Percentiles rank a stretch among this genome's conserved stretches.
These are phyloP conservation scores for Colletotrichum orbiculare DNA, from an alignment of 2,329 filamentous ascomycete species.

Conservation along the genomic window DNA sequence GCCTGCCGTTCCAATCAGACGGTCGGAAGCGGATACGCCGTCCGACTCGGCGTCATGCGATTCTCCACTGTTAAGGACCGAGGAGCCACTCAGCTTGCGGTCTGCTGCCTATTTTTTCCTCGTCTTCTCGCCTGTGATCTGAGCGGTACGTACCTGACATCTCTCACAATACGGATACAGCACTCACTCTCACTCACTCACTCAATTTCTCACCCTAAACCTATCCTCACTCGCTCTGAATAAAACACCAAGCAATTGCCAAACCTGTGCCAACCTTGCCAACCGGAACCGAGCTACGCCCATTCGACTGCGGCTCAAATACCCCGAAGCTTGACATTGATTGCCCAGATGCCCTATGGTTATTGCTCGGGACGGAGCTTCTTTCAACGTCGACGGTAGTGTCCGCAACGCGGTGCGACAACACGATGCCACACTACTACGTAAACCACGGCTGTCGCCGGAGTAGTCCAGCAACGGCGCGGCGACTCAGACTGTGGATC, in stretches of 20 bases:
- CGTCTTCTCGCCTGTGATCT: too few relatives aligned
- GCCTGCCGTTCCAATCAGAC: slow-evolving; percentile 22
- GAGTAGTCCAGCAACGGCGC: too few relatives aligned
- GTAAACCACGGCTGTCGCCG: too few relatives aligned
- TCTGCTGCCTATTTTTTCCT: too few relatives aligned
- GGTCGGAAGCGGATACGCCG: slow-evolving; percentile 12
- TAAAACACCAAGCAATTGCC: not conserved
- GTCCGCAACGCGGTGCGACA: too few relatives aligned
- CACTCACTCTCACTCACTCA: not conserved
- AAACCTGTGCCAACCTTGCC: slow-evolving; percentile 18
- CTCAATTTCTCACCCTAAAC: not conserved
- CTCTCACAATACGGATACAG: not conserved
- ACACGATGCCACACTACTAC: too few relatives aligned
- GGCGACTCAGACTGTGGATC: slow-evolving; percentile 5
- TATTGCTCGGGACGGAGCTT: slow-evolving; percentile 7
- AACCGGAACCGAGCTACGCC: slow-evolving; percentile 1
- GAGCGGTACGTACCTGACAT: not conserved
- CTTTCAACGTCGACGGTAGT: slow-evolving; percentile 22
- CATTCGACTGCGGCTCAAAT: slow-evolving; percentile 26
- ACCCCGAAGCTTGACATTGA: too few relatives aligned
- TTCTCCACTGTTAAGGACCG: slow-evolving; percentile 5
- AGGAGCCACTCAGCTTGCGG: not conserved
- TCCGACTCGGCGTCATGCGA: slow-evolving; percentile 22
- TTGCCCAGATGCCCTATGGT: too few relatives aligned
- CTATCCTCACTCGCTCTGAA: not conserved